Percentiles rank a stretch among this genome's conserved stretches.
Evolutionary conservation across 1,139 yeast genomes (phyloP).

Genomic region (Saccharomyces hybrid): DNA sequence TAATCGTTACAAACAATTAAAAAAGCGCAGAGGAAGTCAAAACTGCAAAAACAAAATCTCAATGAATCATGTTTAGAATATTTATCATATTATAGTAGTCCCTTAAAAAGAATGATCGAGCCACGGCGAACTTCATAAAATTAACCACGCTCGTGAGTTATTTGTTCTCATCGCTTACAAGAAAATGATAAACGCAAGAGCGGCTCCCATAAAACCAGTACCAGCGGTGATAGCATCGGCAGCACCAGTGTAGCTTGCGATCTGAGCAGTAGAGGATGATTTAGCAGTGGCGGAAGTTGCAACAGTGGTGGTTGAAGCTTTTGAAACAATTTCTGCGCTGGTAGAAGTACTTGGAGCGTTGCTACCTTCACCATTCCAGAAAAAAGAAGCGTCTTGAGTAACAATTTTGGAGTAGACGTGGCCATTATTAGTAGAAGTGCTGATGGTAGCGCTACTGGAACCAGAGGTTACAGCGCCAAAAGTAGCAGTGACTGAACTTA

Average conservation of each 20-base stretch:
- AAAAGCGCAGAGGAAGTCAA: too few species aligned
- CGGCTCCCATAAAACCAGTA: constrained; percentile 11
- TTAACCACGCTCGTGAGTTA: neutral
- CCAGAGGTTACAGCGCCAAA: constrained; percentile 13
- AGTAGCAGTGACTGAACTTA: constrained; percentile 5
- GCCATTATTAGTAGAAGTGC: constrained; percentile 12
- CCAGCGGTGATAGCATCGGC: constrained; percentile 10
- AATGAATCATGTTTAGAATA: too few species aligned
- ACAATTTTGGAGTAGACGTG: constrained; percentile 7
- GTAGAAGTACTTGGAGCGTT: neutral
- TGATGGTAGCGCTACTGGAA: constrained; percentile 12
- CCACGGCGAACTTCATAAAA: neutral
- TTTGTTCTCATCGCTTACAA: constrained; percentile 2
- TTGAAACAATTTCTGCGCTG: constrained; percentile 3
- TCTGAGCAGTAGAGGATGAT: neutral
- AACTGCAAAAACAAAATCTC: too few species aligned
- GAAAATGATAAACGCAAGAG: constrained; percentile 5
- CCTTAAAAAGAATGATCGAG: neutral
- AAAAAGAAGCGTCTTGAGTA: constrained; percentile 7
- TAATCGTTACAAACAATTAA: too few species aligned
- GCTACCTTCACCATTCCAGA: constrained; percentile 6
- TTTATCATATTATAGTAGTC: too few species aligned
- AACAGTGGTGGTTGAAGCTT: neutral
- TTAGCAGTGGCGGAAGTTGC: neutral
- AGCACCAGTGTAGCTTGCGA: neutral